Evolutionary conservation across 2,329 filamentous ascomycete genomes (phyloP).

Genomic region (Pseudovirgaria hyperparasitica): DNA sequence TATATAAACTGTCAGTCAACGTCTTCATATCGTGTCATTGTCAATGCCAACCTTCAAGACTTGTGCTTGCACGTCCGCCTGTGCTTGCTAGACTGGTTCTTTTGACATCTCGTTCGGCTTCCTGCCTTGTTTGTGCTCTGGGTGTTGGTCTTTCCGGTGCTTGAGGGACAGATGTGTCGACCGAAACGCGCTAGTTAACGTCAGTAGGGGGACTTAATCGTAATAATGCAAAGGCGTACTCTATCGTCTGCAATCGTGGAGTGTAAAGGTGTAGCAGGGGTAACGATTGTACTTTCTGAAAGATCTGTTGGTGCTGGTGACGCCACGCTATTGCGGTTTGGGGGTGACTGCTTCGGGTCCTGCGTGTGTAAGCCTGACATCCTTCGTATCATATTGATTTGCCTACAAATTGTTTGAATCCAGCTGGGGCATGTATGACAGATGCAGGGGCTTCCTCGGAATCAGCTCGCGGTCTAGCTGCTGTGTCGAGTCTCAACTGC

Average conservation of each 20-base stretch:
- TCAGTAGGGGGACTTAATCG: no score
- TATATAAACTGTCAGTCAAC: slow-evolving; percentile 13
- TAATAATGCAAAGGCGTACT: slow-evolving; percentile 1
- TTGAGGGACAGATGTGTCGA: slow-evolving; percentile 58
- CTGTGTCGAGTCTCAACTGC: slow-evolving; percentile 34
- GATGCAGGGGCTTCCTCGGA: slow-evolving; percentile 71
- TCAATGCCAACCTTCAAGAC: slow-evolving; percentile 56
- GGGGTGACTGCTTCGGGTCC: slow-evolving; percentile 12
- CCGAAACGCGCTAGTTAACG: no score
- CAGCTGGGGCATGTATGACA: slow-evolving; percentile 80
- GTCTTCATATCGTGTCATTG: slow-evolving; percentile 1
- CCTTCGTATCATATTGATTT: no score
- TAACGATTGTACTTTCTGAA: slow-evolving; percentile 23
- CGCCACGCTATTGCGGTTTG: slow-evolving; percentile 16
- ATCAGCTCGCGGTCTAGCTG: slow-evolving; percentile 32
- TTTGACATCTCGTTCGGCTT: no score
- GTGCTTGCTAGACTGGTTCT: slow-evolving; percentile 37
- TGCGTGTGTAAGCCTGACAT: no score
- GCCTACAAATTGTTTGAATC: slow-evolving; percentile 76
- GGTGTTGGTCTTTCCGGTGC: slow-evolving; percentile 58
- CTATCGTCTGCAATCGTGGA: background rate
- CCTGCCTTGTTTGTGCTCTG: slow-evolving; percentile 68
- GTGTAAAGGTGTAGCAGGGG: slow-evolving; percentile 5
- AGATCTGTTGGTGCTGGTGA: slow-evolving; percentile 5
- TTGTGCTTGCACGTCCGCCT: slow-evolving; percentile 53